Evolutionary conservation across 768 basidiomycete species (phyloP).

Genomic region (Termitomyces sp.): DNA sequence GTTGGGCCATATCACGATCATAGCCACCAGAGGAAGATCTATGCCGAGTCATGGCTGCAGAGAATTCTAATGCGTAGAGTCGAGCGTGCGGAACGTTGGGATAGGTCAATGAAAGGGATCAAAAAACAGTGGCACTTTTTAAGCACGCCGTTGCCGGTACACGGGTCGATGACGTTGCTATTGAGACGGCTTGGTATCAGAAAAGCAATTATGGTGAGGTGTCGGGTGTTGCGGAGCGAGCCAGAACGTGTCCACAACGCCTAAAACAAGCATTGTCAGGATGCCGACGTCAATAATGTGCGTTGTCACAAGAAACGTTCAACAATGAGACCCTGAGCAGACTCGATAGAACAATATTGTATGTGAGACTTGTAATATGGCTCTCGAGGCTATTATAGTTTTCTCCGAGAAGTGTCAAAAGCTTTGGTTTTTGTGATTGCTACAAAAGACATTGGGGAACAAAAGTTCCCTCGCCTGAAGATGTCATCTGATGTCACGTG

Average conservation of each 20-base stretch:
- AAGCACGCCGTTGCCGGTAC: background rate
- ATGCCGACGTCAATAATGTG: background rate
- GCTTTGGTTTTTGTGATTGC: too few species aligned
- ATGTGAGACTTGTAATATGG: too few species aligned
- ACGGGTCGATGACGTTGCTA: background rate
- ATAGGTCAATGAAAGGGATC: too few species aligned
- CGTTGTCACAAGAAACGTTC: constrained; percentile 6
- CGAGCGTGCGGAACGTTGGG: too few species aligned
- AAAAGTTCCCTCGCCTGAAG: too few species aligned
- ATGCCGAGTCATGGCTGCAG: constrained; percentile 47
- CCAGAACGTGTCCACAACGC: background rate
- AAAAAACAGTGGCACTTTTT: constrained; percentile 11
- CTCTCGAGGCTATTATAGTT: too few species aligned
- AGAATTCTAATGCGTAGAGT: too few species aligned
- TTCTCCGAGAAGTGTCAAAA: too few species aligned
- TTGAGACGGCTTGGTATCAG: background rate
- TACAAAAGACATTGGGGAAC: too few species aligned
- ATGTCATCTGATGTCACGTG: too few species aligned
- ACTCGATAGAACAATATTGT: background rate
- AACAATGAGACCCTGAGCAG: constrained; percentile 3
- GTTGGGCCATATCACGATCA: constrained; percentile 40
- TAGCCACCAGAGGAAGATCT: constrained; percentile 54
- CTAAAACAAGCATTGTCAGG: background rate
- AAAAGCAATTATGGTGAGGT: constrained; percentile 1
- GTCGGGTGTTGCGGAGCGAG: background rate